Evolutionary conservation across 345 rosid species (phyloP), one percentile per base, ranked within the genome.

Genomic region (Bruguiera gymnorhiza): DNA sequence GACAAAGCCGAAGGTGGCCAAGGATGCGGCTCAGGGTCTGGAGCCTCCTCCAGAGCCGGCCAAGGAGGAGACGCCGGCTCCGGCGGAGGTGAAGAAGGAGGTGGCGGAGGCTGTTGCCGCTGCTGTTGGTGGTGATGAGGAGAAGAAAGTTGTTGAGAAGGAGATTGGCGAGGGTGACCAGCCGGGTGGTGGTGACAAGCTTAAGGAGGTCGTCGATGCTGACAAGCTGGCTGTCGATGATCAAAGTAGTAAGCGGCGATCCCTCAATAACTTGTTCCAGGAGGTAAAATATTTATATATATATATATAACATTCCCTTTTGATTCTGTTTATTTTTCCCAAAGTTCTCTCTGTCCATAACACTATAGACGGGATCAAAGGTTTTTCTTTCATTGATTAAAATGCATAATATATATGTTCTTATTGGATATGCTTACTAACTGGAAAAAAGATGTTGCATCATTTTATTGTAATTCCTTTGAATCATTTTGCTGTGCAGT

Each of bases 1-100:
- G 4, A 79, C 86, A 32, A 85, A 83, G 73, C 85, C 85, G 0
- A 83, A 79, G 80, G 85, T 79, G 48, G 69, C 72, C 63, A 83
- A 73, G 82, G 79, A 74, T 3, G 80, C 50, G 15, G 67, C 31
- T 18, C 74, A 62, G 39, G 76, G 50, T 3, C 81, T 79, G 11
- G 72, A 8, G 20, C 79, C 65, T 1, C 68, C 59, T 1, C 68
- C 72, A 4, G 72, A 73, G 37, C 39, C 60, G 3, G 60, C 50
- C 18, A 66, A 65, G 71, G 75, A 70, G 70, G 69, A 62, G 53
- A 69, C 9, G 3, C 21, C 54, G 37, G 69, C 9, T 5, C 24
- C 59, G 48, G 63, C 62, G 48, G 63, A 39, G 32, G 46, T 65
- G 56, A 63, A 60, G 46, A 43, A 64, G 69, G 70, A 19, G 55